Percentiles rank a stretch among this genome's conserved stretches.
Evolutionary conservation across 768 basidiomycete genomes (phyloP).

Genomic region (Termitomyces sp.): DNA sequence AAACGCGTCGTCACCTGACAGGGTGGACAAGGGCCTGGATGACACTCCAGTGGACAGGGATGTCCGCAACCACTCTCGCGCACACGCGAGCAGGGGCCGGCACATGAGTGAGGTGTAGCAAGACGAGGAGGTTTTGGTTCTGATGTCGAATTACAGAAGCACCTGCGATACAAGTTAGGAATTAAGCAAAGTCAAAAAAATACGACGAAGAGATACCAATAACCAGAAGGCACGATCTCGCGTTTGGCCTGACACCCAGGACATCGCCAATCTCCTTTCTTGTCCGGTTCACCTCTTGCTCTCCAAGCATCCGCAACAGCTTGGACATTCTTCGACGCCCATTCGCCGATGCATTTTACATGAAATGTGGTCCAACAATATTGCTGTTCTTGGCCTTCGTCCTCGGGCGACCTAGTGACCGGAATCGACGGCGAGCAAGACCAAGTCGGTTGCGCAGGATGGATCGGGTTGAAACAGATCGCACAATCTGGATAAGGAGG

Average conservation of each 20-base stretch:
- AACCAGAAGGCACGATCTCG: slow-evolving; percentile 55
- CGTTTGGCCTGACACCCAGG: slow-evolving; percentile 88
- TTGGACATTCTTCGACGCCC: slow-evolving; percentile 81
- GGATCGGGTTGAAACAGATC: slow-evolving; percentile 79
- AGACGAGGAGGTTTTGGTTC: slow-evolving; percentile 68
- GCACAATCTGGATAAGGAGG: slow-evolving; percentile 75
- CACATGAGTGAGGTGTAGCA: slow-evolving; percentile 75
- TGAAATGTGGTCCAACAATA: slow-evolving; percentile 93
- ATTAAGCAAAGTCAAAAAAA: not conserved
- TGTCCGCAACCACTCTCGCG: slow-evolving; percentile 65
- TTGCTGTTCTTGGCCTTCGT: slow-evolving; percentile 34
- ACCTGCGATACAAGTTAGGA: slow-evolving; percentile 39
- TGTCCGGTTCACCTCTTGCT: slow-evolving; percentile 55
- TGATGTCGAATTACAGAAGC: slow-evolving; percentile 75
- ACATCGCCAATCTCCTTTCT: slow-evolving; percentile 83
- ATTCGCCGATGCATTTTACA: slow-evolving; percentile 80
- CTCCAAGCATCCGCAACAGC: slow-evolving; percentile 69
- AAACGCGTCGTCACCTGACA: slow-evolving; percentile 75
- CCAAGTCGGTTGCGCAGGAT: slow-evolving; percentile 79
- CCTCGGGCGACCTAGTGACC: slow-evolving; percentile 24
- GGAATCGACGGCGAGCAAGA: slow-evolving; percentile 73
- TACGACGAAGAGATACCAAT: slow-evolving; percentile 42
- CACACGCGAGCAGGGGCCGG: slow-evolving; percentile 55
- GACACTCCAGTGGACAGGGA: slow-evolving; percentile 79
- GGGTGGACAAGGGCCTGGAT: slow-evolving; percentile 95